phyloP scores from a whole-genome alignment of 805 yeast genomes.

The Candida nemodendra region DNA sequence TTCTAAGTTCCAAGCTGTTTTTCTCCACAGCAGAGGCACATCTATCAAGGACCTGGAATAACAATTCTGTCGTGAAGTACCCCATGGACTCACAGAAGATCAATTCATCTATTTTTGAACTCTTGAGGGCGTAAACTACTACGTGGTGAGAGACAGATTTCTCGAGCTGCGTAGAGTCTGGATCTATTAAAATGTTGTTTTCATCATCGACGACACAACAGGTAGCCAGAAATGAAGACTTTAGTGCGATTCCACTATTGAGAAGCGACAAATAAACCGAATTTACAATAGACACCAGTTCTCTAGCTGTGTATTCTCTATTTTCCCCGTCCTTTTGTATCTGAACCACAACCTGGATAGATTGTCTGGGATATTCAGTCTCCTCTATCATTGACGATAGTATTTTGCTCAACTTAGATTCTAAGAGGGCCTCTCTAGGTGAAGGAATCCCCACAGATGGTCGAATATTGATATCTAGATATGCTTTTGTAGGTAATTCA shows the following conservation, averaged over 20 bases:
- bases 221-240: constrained; percentile 58
- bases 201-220: constrained; percentile 32
- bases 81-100: constrained; percentile 76
- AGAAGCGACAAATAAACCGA: constrained; percentile 71
- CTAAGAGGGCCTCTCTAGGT: constrained; percentile 73
- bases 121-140: constrained; percentile 55
- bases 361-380: constrained; percentile 73
- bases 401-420: constrained; percentile 64
- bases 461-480: constrained; percentile 72
- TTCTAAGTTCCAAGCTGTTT: constrained; percentile 46
- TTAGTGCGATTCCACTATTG: constrained; percentile 75
- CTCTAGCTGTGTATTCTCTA: constrained; percentile 39
- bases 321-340: constrained; percentile 53
- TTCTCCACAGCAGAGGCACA: constrained; percentile 49
- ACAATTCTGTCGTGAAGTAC: constrained; percentile 53
- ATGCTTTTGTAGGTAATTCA: constrained; percentile 76
- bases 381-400: constrained; percentile 60
- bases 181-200: constrained; percentile 40
- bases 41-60: constrained; percentile 50
- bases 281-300: constrained; percentile 70
- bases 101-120: constrained; percentile 51
- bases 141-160: constrained; percentile 60
- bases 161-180: constrained; percentile 44
- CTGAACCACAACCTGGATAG: constrained; percentile 68
- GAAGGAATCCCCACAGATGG: constrained; percentile 75